phyloP scores from a whole-genome alignment of 164 flowering plant genomes.

The Magnolia officinalis region DNA sequence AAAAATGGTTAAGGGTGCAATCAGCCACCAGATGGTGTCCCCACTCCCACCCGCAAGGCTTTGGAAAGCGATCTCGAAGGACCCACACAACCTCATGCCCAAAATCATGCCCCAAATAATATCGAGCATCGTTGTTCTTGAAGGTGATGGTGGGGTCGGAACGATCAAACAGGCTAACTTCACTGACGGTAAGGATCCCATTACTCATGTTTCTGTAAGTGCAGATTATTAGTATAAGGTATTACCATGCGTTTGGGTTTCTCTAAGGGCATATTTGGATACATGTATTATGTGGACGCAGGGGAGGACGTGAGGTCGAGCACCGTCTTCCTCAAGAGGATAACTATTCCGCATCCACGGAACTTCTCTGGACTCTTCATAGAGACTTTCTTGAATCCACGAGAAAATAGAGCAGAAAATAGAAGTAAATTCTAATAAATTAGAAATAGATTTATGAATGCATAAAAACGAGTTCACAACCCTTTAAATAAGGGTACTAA shows the following conservation, averaged over 20 bases:
- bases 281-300: not conserved
- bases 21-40: conserved; percentile 1
- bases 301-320: no score
- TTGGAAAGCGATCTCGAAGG: not conserved
- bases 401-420: no score
- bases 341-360: no score
- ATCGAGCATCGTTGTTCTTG: not conserved
- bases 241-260: no score
- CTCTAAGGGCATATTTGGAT: no score
- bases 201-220: not conserved
- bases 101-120: conserved; percentile 5
- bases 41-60: not conserved
- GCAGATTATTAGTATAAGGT: not conserved
- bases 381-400: no score
- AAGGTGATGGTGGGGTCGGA: conserved; percentile 10
- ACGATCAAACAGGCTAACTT: conserved; percentile 1
- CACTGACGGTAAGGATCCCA: not conserved
- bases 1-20: not conserved
- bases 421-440: no score
- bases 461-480: no score
- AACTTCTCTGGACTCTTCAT: no score
- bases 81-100: conserved; percentile 7
- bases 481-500: no score
- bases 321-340: no score
- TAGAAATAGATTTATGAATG: no score